These are phyloP conservation scores for Suillus placidus DNA, from an alignment of 768 basidiomycete species.

Conservation along the genomic window DNA sequence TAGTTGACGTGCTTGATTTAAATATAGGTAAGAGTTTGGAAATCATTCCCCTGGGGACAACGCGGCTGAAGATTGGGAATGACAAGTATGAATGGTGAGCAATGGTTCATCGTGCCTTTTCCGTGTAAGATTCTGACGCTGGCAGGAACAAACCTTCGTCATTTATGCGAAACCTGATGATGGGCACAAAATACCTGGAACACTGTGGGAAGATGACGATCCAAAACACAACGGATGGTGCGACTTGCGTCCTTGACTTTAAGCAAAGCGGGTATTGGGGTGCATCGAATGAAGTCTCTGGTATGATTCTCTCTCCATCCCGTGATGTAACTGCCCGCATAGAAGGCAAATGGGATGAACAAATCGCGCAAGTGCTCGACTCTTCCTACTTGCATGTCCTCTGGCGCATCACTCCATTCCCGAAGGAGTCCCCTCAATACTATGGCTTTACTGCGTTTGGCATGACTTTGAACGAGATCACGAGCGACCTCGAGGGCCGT, in stretches of 20 bases:
- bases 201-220: slow-evolving; percentile 81
- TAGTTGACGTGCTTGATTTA: slow-evolving; percentile 22
- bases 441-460: slow-evolving; percentile 86
- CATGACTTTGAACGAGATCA: slow-evolving; percentile 81
- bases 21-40: slow-evolving; percentile 82
- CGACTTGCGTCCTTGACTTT: slow-evolving; percentile 77
- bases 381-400: slow-evolving; percentile 70
- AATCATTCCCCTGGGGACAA: slow-evolving; percentile 78
- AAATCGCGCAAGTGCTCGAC: slow-evolving; percentile 69
- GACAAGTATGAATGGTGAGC: slow-evolving; percentile 75
- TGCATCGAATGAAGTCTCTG: slow-evolving; percentile 71
- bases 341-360: slow-evolving; percentile 93
- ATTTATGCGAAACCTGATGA: slow-evolving; percentile 87
- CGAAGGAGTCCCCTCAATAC: slow-evolving; percentile 66
- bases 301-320: slow-evolving; percentile 53
- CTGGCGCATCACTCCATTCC: slow-evolving; percentile 78
- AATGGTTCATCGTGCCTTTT: slow-evolving; percentile 5
- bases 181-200: slow-evolving; percentile 89
- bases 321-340: slow-evolving; percentile 61
- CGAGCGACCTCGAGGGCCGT: slow-evolving; percentile 59
- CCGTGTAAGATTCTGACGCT: slow-evolving; percentile 8
- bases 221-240: slow-evolving; percentile 57
- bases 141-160: slow-evolving; percentile 83
- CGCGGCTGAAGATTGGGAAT: slow-evolving; percentile 63
- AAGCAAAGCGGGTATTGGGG: slow-evolving; percentile 87